Conservation (phyloP, 805 yeast genomes). For the Candida palmyrensis region DNA sequence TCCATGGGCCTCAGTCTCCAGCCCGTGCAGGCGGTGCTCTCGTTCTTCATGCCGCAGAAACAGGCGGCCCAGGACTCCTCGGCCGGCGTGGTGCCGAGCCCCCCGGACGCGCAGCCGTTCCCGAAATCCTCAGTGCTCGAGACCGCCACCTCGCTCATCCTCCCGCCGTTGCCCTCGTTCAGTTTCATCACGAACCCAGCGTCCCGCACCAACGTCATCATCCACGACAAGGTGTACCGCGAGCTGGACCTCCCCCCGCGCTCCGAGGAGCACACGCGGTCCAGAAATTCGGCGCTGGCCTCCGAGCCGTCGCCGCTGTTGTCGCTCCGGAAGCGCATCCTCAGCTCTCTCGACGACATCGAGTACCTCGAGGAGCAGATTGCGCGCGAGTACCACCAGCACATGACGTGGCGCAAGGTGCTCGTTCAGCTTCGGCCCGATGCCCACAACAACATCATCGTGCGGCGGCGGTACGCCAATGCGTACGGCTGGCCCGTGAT, state of each 20-base stretch:
- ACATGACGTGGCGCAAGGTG: slow-evolving; percentile 87
- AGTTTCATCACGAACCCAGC: slow-evolving; percentile 66
- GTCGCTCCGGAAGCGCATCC: slow-evolving; percentile 2
- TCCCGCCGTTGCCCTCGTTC: slow-evolving; percentile 76
- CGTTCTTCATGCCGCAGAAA: slow-evolving; percentile 40
- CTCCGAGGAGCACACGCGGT: background rate
- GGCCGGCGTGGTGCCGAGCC: slow-evolving; percentile 6
- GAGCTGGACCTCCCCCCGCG: slow-evolving; percentile 59
- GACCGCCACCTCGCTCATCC: slow-evolving; percentile 69
- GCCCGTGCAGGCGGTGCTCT: slow-evolving; percentile 32
- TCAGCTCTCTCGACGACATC: slow-evolving; percentile 21
- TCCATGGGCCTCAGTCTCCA: slow-evolving; percentile 9
- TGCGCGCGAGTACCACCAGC: slow-evolving; percentile 84
- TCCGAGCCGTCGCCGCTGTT: background rate
- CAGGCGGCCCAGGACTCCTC: slow-evolving; percentile 13
- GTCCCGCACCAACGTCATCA: slow-evolving; percentile 57
- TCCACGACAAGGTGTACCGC: slow-evolving; percentile 76
- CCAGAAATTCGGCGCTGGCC: too few relatives aligned
- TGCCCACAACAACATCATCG: slow-evolving; percentile 91
- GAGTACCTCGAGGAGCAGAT: slow-evolving; percentile 65
- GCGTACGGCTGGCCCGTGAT: slow-evolving; percentile 95
- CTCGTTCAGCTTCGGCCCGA: slow-evolving; percentile 82
- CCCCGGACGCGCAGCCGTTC: slow-evolving; percentile 13
- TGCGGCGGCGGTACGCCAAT: slow-evolving; percentile 82
- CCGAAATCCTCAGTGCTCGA: slow-evolving; percentile 75